Evolutionary conservation across 768 basidiomycete species (phyloP).

Genomic region (Pseudohyphozyma bogoriensis): DNA sequence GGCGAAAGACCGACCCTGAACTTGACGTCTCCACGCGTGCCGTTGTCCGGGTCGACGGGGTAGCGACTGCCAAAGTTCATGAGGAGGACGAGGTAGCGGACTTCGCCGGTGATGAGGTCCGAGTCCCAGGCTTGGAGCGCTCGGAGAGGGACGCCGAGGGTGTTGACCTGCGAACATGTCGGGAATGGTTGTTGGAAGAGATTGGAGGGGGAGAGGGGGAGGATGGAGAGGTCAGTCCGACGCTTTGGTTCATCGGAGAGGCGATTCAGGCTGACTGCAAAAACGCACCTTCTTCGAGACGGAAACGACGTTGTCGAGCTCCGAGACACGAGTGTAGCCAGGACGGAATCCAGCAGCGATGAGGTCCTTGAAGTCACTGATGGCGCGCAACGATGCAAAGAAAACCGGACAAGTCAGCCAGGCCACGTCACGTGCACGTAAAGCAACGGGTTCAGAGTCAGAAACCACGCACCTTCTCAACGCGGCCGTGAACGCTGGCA

Average conservation of each 20-base stretch:
- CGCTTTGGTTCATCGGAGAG: no score
- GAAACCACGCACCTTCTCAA: conserved; percentile 35
- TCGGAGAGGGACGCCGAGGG: conserved; percentile 52
- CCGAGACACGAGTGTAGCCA: conserved; percentile 48
- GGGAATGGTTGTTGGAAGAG: no score
- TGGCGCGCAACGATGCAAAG: no score
- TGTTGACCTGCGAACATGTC: conserved; percentile 47
- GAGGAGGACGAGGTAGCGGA: conserved; percentile 53
- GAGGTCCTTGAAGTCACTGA: conserved; percentile 55
- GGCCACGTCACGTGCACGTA: no score
- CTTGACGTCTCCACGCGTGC: conserved; percentile 42
- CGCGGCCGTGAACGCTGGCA: background rate
- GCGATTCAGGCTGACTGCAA: no score
- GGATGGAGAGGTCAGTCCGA: no score
- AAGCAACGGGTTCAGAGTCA: no score
- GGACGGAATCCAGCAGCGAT: conserved; percentile 52
- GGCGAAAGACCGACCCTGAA: conserved; percentile 57
- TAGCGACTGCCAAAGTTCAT: conserved; percentile 49
- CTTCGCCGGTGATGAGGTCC: conserved; percentile 49
- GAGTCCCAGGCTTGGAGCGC: conserved; percentile 68
- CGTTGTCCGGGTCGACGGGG: conserved; percentile 48
- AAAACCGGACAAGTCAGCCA: background rate
- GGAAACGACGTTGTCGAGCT: conserved; percentile 43
- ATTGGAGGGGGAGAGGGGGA: no score
- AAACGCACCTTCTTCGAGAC: conserved; percentile 33